phyloP scores from a whole-genome alignment of 257 asterid genomes.

The Solanum corneliomulleri region DNA sequence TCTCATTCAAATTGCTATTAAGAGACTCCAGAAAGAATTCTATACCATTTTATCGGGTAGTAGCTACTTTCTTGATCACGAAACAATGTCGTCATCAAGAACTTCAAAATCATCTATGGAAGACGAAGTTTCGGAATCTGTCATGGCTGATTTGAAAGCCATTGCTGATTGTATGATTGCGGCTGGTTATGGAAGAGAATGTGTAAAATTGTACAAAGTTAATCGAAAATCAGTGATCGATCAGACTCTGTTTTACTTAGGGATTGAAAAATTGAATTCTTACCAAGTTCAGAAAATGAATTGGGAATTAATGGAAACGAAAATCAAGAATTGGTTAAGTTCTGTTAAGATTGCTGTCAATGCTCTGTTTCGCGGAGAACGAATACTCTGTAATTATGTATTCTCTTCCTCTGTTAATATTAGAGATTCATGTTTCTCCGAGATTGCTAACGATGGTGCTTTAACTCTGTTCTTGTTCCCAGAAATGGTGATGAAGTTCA shows the following conservation, averaged over 20 bases:
- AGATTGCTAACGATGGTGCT: conserved; percentile 46
- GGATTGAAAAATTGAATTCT: neutral
- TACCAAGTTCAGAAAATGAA: conserved; percentile 56
- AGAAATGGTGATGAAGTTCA: conserved; percentile 36
- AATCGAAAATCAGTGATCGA: conserved; percentile 54
- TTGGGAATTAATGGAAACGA: conserved; percentile 48
- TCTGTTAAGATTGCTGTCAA: conserved; percentile 39
- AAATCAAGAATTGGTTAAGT: conserved; percentile 44
- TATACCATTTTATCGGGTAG: conserved; percentile 24
- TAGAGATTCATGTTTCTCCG: conserved; percentile 50
- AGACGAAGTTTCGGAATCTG: conserved; percentile 5
- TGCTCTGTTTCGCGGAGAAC: conserved; percentile 49
- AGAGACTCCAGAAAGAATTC: conserved; percentile 57
- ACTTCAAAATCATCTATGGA: conserved; percentile 9
- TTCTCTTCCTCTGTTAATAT: conserved; percentile 46
- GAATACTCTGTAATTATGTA: conserved; percentile 49
- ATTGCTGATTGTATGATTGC: conserved; percentile 71
- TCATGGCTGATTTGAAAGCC: conserved; percentile 34
- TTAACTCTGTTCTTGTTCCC: conserved; percentile 37
- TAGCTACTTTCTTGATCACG: conserved; percentile 37
- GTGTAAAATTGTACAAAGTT: conserved; percentile 41
- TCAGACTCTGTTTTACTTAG: conserved; percentile 12
- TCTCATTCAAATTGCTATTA: conserved; percentile 57
- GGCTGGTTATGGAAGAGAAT: conserved; percentile 58
- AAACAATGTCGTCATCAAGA: conserved; percentile 29